phyloP scores from a whole-genome alignment of 495 filamentous ascomycete genomes.

The Thermothielavioides terrestris region DNA sequence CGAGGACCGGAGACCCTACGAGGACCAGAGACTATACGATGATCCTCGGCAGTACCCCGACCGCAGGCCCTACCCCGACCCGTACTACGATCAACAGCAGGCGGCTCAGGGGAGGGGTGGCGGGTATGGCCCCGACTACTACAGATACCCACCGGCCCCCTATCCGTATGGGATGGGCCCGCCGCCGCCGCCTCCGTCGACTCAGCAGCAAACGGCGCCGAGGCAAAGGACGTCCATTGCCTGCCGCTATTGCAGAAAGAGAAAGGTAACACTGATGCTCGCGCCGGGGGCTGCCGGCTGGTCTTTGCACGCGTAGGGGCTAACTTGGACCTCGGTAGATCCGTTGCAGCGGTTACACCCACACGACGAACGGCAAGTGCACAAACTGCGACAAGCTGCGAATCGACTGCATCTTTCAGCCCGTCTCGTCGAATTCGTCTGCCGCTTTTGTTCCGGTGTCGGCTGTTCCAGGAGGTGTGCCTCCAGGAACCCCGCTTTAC shows the following conservation, averaged over 20 bases:
- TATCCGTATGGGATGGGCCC: slow-evolving; percentile 16
- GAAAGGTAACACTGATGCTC: slow-evolving; percentile 32
- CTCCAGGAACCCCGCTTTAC: slow-evolving; percentile 40
- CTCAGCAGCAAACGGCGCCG: slow-evolving; percentile 36
- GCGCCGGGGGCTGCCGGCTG: neutral
- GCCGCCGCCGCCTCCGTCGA: slow-evolving; percentile 10
- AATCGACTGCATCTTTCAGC: slow-evolving; percentile 45
- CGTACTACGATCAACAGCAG: slow-evolving; percentile 17
- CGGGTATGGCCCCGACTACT: slow-evolving; percentile 20
- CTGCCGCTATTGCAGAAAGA: slow-evolving; percentile 42
- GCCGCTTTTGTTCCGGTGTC: slow-evolving; percentile 44
- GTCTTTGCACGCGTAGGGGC: neutral
- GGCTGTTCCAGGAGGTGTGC: slow-evolving; percentile 38
- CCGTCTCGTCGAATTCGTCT: slow-evolving; percentile 38
- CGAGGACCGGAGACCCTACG: slow-evolving; percentile 14
- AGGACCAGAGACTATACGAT: slow-evolving; percentile 5
- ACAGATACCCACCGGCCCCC: slow-evolving; percentile 8
- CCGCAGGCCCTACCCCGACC: slow-evolving; percentile 8
- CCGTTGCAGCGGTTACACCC: slow-evolving; percentile 45
- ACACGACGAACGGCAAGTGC: slow-evolving; percentile 41
- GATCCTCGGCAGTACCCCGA: slow-evolving; percentile 6
- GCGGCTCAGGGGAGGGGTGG: slow-evolving; percentile 5
- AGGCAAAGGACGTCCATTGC: slow-evolving; percentile 45
- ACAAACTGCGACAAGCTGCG: slow-evolving; percentile 44
- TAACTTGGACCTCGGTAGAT: slow-evolving; percentile 29